These are phyloP conservation scores for Balamuthia mandrillaris DNA, from an alignment of 208 protist genomes.

Conservation along the genomic window DNA sequence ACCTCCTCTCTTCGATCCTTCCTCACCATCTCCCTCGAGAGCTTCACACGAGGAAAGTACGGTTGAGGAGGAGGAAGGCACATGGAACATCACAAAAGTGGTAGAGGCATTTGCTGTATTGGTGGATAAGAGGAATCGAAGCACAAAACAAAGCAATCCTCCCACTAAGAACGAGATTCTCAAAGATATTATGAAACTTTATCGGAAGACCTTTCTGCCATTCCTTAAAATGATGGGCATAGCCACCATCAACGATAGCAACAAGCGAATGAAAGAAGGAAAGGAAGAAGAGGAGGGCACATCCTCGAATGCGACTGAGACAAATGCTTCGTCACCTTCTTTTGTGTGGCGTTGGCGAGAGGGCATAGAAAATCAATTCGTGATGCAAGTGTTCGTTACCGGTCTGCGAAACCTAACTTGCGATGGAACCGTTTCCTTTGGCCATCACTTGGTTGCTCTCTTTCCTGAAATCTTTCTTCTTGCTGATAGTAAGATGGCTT, in stretches of 20 bases:
- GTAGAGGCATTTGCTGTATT: constrained; percentile 6
- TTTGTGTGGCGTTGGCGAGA: no score
- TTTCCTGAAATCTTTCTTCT: constrained; percentile 32
- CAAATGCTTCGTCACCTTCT: neutral
- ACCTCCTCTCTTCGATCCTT: no score
- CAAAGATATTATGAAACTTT: constrained; percentile 5
- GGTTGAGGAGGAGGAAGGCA: no score
- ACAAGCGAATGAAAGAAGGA: neutral
- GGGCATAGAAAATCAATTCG: no score
- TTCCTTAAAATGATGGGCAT: constrained; percentile 39
- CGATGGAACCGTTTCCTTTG: neutral
- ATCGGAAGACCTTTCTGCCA: neutral
- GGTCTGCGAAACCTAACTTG: constrained; percentile 28
- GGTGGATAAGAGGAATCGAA: neutral
- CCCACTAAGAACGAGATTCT: neutral
- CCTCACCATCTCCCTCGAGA: no score
- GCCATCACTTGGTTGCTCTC: neutral
- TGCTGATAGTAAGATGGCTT: neutral
- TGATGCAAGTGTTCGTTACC: constrained; percentile 27
- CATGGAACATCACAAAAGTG: no score
- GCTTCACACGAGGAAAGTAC: no score
- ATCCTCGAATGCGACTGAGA: neutral
- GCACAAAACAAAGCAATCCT: neutral
- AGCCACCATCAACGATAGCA: neutral
- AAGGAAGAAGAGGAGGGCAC: neutral